Base-by-base conservation (phyloP, 306 rosid species). In the Dalbergia cultrata region DNA sequence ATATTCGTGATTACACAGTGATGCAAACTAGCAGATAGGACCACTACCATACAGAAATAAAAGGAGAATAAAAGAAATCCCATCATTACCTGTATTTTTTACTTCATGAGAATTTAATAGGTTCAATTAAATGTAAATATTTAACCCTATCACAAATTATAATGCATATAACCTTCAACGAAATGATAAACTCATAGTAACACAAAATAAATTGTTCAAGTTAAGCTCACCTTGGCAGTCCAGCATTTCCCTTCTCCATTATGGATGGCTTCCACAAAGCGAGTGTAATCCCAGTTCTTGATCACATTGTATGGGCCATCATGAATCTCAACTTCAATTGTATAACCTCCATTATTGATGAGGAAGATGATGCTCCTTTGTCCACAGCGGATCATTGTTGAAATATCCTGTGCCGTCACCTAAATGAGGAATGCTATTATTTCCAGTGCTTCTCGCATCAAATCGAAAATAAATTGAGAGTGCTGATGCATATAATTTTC, bases 271-370 rank as follows among this genome's bases (percentile, higher is more conserved):
- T 82, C 90, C 45, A 92, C 97, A 70, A 94, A 84, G 12, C 87
- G 91, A 52, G 97, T 87, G 74, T 94, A 92, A 71, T 94, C 84
- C 97, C 97, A 94, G 90, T 94, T 92, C 89, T 94, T 92, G 35
- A 94, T 92, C 75, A 94, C 98, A 71, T 94, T 92, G 84, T 94
- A 94, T 3, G 97, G 97, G 0, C 98, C 98, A 80, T 94, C 98
- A 11, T 94, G 98, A 84, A 94, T 94, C 89, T 92, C 98, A 45
- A 92, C 98, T 82, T 92, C 97, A 13, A 92, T 92, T 44, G 97
- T 89, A 61, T 94, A 94, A 43, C 97, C 98, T 54, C 97, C 97
- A 67, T 92, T 94, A 83, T 94, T 94, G 57, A 94, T 87, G 39
- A 94, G 97, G 71, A 94, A 94, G 79, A 94, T 92, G 72, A 94